Base-by-base conservation (phyloP, 352 stramenopile genomes). In the Thalassiosira gravida region DNA sequence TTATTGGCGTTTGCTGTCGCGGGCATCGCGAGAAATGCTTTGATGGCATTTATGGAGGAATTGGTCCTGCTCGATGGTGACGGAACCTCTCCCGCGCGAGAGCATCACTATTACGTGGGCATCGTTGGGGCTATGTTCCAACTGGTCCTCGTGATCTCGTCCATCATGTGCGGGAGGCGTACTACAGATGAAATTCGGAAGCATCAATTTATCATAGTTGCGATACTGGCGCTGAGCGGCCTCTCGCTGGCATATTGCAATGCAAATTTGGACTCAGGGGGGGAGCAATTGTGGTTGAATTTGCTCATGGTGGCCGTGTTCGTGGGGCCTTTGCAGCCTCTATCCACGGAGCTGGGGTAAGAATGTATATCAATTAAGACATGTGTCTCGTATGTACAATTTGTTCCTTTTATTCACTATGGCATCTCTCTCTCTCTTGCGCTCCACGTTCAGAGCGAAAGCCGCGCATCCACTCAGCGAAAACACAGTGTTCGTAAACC, bases 21-120 rank as follows among this genome's bases (percentile, higher is more conserved):
- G 44, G 86, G 83, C 22, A 90, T 94, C 65, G 88, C 91, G 0
- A 90, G 89, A 29, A 94, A 94, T 62, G 90, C 86, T 11, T 52
- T 94, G 13, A 83, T 67, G 8, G 92, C 90, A 25, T 94, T 86
- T 69, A 93, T 94, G 80, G 77, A 87, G 47, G 89, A 92, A 67
- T 78, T 93, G 20, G 75, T 91, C n/a, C 32, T 77, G 47, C 24
- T 90, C 37, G 87, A 90, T 67, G 82, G 76, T 53, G 85, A 74
- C 39, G 82, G 74, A 32, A 56, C 32, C 14, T n/a, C n/a, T n/a
- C n/a, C 27, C 27, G 11, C 1, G 2, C 16, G 39, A 44, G 39
- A 25, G 42, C 24, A 32, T 47, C 20, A 9, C 49, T 13, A 64
- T 3, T 18, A 18, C 35, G 83, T 87, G 25, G 85, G 85, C 64